These are phyloP conservation scores for Exsudoporus floridanus DNA, from an alignment of 1,284 basidiomycete genomes.

Conservation along the genomic window DNA sequence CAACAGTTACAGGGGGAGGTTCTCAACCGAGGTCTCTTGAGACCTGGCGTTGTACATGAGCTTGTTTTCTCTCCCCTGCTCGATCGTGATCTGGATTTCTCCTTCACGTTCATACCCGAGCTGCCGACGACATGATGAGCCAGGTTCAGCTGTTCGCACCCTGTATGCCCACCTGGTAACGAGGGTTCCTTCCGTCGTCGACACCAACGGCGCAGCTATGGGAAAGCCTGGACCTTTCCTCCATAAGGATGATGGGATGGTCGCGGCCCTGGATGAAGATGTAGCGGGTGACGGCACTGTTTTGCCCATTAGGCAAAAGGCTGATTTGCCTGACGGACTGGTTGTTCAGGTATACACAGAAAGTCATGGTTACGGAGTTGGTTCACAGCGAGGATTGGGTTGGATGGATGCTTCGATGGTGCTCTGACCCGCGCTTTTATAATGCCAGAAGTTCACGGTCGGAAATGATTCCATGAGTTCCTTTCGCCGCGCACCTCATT, in stretches of 20 bases:
- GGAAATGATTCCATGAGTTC: neutral
- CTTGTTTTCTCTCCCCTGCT: no score
- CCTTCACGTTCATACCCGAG: neutral
- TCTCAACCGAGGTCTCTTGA: neutral
- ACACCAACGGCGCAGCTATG: neutral
- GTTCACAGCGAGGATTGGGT: neutral
- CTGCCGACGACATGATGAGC: neutral
- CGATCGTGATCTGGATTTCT: neutral
- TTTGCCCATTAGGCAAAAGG: neutral
- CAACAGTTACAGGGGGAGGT: neutral
- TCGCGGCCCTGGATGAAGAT: neutral
- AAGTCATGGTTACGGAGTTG: neutral
- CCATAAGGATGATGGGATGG: neutral
- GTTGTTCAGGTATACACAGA: neutral
- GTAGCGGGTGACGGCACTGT: neutral
- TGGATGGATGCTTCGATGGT: neutral
- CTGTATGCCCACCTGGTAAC: neutral
- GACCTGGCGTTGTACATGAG: no score
- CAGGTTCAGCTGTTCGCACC: no score
- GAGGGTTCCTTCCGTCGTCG: neutral
- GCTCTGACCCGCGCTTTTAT: neutral
- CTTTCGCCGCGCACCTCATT: neutral
- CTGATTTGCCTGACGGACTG: neutral
- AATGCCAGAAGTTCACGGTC: neutral
- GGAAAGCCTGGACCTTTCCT: neutral